Evolutionary conservation across 345 rosid genomes (phyloP).

Genomic region (Cardamine resedifolia): DNA sequence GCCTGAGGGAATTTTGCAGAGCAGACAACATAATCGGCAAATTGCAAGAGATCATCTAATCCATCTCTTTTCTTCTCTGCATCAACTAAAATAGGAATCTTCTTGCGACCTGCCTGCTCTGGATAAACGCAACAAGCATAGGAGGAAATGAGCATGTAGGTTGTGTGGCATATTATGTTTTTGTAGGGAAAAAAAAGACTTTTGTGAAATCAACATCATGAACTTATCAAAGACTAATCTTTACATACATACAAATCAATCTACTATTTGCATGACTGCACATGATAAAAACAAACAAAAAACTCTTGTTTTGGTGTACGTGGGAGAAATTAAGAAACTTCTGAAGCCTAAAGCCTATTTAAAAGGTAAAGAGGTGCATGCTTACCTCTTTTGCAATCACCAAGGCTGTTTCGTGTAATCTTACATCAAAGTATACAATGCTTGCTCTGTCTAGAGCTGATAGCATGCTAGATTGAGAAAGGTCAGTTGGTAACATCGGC

Average conservation of each 20-base stretch:
- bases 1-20: conserved; percentile 79
- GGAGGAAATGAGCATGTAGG: conserved; percentile 21
- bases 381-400: conserved; percentile 71
- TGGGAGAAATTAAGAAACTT: neutral
- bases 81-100: conserved; percentile 79
- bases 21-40: conserved; percentile 74
- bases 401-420: conserved; percentile 65
- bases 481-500: conserved; percentile 61
- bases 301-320: conserved; percentile 7
- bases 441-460: conserved; percentile 64
- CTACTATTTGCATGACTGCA: no score
- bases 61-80: conserved; percentile 78
- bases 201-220: neutral
- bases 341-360: neutral
- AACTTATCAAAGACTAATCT: conserved; percentile 1
- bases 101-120: conserved; percentile 76
- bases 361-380: conserved; percentile 13
- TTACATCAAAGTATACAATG: conserved; percentile 67
- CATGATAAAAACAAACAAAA: no score
- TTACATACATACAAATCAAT: neutral
- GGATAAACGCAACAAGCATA: conserved; percentile 45
- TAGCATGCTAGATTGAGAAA: conserved; percentile 46
- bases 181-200: neutral
- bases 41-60: conserved; percentile 63
- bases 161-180: neutral